phyloP scores from a whole-genome alignment of 441 rosid genomes.

The Populus trichocarpa region DNA sequence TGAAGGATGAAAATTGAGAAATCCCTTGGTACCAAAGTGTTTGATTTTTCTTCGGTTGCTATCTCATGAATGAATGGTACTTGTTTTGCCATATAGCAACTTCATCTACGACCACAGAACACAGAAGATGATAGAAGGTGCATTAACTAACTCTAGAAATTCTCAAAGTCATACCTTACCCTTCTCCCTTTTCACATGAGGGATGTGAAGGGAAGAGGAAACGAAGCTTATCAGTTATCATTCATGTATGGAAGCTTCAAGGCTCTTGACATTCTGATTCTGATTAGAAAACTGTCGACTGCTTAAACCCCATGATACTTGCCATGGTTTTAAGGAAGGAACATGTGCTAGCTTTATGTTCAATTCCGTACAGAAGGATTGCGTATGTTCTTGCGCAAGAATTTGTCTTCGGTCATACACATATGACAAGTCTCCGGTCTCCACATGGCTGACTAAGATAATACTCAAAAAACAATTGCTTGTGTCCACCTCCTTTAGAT shows the following conservation, averaged over 20 bases:
- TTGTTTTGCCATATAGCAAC: neutral
- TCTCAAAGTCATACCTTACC: neutral
- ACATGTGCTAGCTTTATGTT: neutral
- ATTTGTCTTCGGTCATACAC: too few species aligned
- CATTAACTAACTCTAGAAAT: neutral
- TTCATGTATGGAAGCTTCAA: neutral
- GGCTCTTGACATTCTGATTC: neutral
- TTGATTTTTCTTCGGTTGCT: neutral
- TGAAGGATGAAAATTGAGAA: neutral
- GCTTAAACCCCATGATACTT: neutral
- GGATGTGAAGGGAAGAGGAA: neutral
- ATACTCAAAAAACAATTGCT: neutral
- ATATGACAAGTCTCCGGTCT: neutral
- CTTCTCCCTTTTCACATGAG: neutral
- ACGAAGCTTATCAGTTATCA: neutral
- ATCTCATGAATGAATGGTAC: neutral
- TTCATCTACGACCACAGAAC: neutral
- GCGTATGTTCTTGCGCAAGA: neutral
- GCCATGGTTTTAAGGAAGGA: neutral
- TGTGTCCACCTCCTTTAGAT: neutral
- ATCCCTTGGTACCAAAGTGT: neutral
- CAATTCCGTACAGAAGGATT: neutral
- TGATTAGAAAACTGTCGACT: neutral
- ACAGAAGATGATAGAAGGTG: neutral
- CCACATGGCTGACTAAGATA: neutral